A percentile compares a stretch with the other conserved stretches of the same genome.
phyloP scores from a whole-genome alignment of 352 stramenopile genomes.

The Globisporangium yorkense region DNA sequence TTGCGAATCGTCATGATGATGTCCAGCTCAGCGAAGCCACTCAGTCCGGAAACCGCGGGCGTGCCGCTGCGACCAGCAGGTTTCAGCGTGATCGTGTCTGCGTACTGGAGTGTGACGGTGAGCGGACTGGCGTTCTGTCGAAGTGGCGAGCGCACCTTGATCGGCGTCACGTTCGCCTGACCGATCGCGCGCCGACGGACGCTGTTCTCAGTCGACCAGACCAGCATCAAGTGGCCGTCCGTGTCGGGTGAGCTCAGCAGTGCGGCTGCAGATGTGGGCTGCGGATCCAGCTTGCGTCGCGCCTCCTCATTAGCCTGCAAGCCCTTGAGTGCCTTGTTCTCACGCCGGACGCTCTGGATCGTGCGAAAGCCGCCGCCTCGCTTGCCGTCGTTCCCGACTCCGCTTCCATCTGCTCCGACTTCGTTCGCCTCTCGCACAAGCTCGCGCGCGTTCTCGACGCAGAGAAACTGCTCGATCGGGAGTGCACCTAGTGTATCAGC shows the following conservation, averaged over 20 bases:
- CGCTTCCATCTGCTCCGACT: constrained; percentile 12
- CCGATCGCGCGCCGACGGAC: constrained; percentile 29
- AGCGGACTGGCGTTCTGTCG: constrained; percentile 51
- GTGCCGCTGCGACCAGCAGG: constrained; percentile 9
- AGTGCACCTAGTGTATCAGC: constrained; percentile 21
- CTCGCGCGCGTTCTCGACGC: constrained; percentile 57
- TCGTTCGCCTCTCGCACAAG: constrained; percentile 24
- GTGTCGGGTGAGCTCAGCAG: constrained; percentile 42
- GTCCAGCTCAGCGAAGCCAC: constrained; percentile 48
- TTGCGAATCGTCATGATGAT: constrained; percentile 78
- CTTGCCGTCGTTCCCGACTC: constrained; percentile 26
- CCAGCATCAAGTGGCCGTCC: constrained; percentile 58
- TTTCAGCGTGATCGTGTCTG: constrained; percentile 27
- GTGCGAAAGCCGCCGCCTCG: constrained; percentile 59
- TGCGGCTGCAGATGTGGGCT: constrained; percentile 56
- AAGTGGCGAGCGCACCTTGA: constrained; percentile 48
- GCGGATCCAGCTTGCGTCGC: constrained; percentile 15
- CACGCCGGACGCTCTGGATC: constrained; percentile 80
- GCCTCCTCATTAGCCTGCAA: constrained; percentile 1
- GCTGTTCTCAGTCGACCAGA: constrained; percentile 50
- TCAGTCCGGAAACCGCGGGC: constrained; percentile 15
- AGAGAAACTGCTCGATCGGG: constrained; percentile 68
- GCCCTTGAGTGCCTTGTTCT: constrained; percentile 74
- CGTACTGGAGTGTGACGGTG: constrained; percentile 64
- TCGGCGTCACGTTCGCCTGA: constrained; percentile 54